Conservation (phyloP, 257 asterid genomes). For the Petrea volubilis region DNA sequence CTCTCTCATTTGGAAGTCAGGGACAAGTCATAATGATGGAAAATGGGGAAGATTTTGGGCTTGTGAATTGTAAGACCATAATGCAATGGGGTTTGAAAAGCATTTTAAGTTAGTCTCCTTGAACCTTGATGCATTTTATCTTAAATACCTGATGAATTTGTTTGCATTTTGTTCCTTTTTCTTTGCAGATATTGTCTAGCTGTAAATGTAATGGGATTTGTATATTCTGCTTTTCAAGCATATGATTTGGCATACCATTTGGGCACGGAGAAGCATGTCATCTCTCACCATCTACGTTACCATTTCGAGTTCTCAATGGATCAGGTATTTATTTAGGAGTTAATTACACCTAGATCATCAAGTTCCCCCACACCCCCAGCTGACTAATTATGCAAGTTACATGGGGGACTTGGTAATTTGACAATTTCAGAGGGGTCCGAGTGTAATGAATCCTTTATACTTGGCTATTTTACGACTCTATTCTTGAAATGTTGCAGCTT, state of each 20-base stretch:
- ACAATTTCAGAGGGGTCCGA: too few relatives aligned
- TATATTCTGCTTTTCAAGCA: conserved; percentile 70
- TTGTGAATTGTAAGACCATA: not conserved
- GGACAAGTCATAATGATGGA: not conserved
- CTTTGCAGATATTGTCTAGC: conserved; percentile 64
- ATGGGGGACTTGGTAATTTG: too few relatives aligned
- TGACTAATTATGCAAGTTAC: too few relatives aligned
- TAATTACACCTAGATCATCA: not conserved
- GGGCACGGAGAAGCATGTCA: conserved; percentile 58
- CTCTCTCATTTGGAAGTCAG: not conserved
- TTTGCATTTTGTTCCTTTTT: not conserved
- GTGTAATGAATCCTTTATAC: not conserved
- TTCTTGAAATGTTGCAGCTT: conserved; percentile 37
- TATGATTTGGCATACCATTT: conserved; percentile 51
- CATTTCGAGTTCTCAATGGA: conserved; percentile 75
- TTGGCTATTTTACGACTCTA: not conserved
- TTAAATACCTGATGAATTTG: conserved; percentile 7
- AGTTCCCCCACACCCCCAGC: not conserved
- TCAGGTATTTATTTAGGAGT: conserved; percentile 91
- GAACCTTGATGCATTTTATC: not conserved
- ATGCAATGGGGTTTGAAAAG: not conserved
- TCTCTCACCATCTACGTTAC: conserved; percentile 52
- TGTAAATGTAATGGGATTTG: conserved; percentile 74
- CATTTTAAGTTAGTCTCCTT: not conserved
- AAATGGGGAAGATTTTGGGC: not conserved